Evolutionary conservation across 805 yeast genomes (phyloP).

Genomic region (Lipomyces japonicus): DNA sequence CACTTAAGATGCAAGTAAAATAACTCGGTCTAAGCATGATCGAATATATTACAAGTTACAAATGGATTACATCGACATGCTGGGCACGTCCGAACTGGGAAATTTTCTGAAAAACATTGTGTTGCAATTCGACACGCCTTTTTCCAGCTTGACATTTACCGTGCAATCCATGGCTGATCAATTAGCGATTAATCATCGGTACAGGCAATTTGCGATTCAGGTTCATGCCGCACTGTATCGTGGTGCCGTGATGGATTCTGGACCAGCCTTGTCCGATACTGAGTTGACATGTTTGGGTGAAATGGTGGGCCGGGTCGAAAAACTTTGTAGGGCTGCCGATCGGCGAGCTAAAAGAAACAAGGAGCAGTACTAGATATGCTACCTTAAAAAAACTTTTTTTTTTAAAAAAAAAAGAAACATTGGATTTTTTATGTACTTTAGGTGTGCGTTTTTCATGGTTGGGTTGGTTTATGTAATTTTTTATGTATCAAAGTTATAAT

Average conservation of each 20-base stretch:
- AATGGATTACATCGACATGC: slow-evolving; percentile 25
- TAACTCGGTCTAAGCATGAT: background rate
- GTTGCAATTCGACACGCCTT: slow-evolving; percentile 49
- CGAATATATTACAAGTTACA: slow-evolving; percentile 19
- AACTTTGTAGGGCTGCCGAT: slow-evolving; percentile 13
- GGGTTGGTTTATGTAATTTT: too few species aligned
- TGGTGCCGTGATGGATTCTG: slow-evolving; percentile 21
- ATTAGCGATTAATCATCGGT: slow-evolving; percentile 11
- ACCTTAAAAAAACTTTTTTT: too few species aligned
- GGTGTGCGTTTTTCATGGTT: too few species aligned
- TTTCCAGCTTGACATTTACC: slow-evolving; percentile 36
- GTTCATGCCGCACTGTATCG: slow-evolving; percentile 19
- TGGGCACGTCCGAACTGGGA: slow-evolving; percentile 26
- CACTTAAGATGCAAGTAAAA: slow-evolving; percentile 6
- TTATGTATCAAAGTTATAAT: too few species aligned
- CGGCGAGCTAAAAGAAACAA: too few species aligned
- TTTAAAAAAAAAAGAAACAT: too few species aligned
- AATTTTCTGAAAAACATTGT: slow-evolving; percentile 27
- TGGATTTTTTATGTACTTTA: too few species aligned
- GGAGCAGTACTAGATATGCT: too few species aligned
- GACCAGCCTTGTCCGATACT: slow-evolving; percentile 5
- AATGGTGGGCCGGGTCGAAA: slow-evolving; percentile 23
- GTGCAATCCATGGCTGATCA: slow-evolving; percentile 16
- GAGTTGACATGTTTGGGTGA: slow-evolving; percentile 23
- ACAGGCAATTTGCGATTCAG: slow-evolving; percentile 29